Evolutionary conservation across 2,329 filamentous ascomycete genomes (phyloP).

Genomic region (Fusarium paranaense): DNA sequence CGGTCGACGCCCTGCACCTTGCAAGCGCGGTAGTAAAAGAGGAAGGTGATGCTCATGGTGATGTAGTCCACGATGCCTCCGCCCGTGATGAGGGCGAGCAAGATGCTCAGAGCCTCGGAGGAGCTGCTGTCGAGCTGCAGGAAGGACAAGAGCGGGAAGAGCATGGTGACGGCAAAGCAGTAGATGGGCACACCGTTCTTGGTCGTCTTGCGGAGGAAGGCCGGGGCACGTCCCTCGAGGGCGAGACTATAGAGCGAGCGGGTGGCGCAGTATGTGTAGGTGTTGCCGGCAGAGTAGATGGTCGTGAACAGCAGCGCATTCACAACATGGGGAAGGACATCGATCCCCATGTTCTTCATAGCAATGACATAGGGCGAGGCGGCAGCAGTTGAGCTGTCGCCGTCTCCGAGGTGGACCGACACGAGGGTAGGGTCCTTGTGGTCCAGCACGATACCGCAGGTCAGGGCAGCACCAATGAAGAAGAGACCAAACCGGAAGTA

Average conservation of each 20-base stretch:
- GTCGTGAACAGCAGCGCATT: conserved; percentile 60
- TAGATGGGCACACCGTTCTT: conserved; percentile 66
- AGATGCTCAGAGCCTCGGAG: conserved; percentile 55
- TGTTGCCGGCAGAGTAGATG: conserved; percentile 56
- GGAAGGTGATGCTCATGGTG: conserved; percentile 66
- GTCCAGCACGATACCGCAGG: conserved; percentile 26
- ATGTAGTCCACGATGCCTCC: conserved; percentile 64
- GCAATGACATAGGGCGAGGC: conserved; percentile 38
- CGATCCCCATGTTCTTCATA: conserved; percentile 47
- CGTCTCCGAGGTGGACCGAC: conserved; percentile 9
- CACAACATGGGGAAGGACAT: conserved; percentile 61
- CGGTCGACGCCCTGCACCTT: conserved; percentile 60
- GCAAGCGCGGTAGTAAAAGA: conserved; percentile 67
- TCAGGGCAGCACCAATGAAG: conserved; percentile 68
- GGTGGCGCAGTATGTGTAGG: conserved; percentile 57
- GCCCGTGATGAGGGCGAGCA: conserved; percentile 60
- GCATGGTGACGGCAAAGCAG: conserved; percentile 60
- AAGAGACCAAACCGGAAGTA: conserved; percentile 80
- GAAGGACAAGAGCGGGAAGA: conserved; percentile 60
- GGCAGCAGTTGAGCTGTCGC: conserved; percentile 11
- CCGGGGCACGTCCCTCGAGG: conserved; percentile 63
- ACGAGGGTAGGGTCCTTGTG: conserved; percentile 20
- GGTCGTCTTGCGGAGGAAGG: conserved; percentile 64
- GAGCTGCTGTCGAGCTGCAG: conserved; percentile 57
- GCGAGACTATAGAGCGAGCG: conserved; percentile 68